Percentiles rank a stretch among this genome's conserved stretches.
These are phyloP conservation scores for Aspergillus brasiliensis DNA, from an alignment of 2,329 filamentous ascomycete genomes.

Conservation along the genomic window DNA sequence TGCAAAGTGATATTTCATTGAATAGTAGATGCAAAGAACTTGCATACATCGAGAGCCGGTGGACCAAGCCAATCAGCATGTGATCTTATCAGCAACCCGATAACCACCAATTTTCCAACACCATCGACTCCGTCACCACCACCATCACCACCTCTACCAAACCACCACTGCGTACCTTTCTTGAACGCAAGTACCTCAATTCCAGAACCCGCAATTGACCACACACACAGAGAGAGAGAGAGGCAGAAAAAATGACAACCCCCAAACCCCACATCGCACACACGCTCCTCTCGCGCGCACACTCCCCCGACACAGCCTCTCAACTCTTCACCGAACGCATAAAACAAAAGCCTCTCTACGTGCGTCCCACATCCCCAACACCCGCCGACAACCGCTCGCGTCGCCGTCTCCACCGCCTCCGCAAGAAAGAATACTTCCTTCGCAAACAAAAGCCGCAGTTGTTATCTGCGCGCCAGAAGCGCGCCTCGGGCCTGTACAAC, in stretches of 20 bases:
- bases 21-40: not conserved
- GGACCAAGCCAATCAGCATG: not conserved
- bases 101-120: not conserved
- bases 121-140: not conserved
- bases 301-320: conserved; percentile 70
- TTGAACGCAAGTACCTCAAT: no score
- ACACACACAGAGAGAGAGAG: no score
- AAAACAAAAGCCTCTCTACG: conserved; percentile 75
- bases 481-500: conserved; percentile 71
- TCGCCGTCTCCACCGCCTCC: conserved; percentile 55
- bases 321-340: conserved; percentile 81
- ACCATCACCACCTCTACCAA: not conserved
- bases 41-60: not conserved
- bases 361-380: conserved; percentile 73
- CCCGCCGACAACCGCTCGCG: conserved; percentile 55
- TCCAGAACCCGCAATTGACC: no score
- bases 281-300: conserved; percentile 72
- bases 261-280: conserved; percentile 53
- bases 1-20: no score
- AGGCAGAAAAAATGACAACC: conserved; percentile 19
- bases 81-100: conserved; percentile 8
- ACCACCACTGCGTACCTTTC: not conserved
- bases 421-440: conserved; percentile 49
- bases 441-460: conserved; percentile 62
- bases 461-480: conserved; percentile 77